Evolutionary conservation across 192 early-diverging fungal genomes (phyloP).

Genomic region (Backusella parvicylindrica): DNA sequence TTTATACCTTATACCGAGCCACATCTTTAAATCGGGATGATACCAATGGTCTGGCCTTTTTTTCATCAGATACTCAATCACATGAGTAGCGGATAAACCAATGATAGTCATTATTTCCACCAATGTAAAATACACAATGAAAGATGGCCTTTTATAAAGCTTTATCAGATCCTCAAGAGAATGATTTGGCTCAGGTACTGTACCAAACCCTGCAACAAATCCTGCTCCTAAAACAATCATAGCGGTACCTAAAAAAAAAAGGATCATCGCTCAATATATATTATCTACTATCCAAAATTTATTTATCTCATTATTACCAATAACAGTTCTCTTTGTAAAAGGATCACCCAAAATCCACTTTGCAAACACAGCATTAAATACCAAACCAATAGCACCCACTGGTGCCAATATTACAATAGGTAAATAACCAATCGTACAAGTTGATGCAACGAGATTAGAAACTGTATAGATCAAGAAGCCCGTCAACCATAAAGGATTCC

Average conservation of each 20-base stretch:
- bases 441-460: conserved; percentile 65
- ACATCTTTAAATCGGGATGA: conserved; percentile 28
- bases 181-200: conserved; percentile 70
- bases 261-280: neutral
- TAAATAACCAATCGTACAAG: conserved; percentile 70
- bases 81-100: conserved; percentile 47
- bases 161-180: conserved; percentile 62
- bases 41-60: neutral
- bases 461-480: conserved; percentile 69
- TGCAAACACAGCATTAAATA: conserved; percentile 79
- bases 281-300: neutral
- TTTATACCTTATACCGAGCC: conserved; percentile 32
- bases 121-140: conserved; percentile 62
- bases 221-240: conserved; percentile 65
- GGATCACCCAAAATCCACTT: conserved; percentile 58
- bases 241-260: conserved; percentile 52
- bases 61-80: conserved; percentile 40
- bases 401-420: conserved; percentile 78
- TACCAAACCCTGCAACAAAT: conserved; percentile 70
- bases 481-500: conserved; percentile 55
- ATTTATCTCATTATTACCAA: no score
- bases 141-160: conserved; percentile 65
- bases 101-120: conserved; percentile 48
- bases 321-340: conserved; percentile 58
- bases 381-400: conserved; percentile 67